phyloP scores from a whole-genome alignment of 2,329 filamentous ascomycete species.

The Microsporum canis region DNA sequence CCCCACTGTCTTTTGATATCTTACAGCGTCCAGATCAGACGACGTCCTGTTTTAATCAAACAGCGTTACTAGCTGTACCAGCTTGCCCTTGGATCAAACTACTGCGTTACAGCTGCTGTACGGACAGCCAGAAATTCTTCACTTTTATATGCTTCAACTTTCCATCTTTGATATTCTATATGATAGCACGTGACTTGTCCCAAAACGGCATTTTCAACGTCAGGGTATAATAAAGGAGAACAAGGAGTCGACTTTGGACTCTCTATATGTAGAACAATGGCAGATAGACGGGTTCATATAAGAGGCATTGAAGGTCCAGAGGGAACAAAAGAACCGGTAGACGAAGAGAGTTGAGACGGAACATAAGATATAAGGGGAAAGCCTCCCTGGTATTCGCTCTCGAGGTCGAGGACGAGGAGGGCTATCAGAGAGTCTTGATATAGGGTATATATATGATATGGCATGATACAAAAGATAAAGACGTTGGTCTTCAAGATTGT shows the following conservation, averaged over 20 bases:
- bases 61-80: background rate
- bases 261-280: background rate
- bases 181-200: background rate
- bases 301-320: background rate
- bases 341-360: background rate
- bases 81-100: background rate
- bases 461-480: too few species aligned
- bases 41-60: constrained; percentile 4
- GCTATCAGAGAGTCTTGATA: too few species aligned
- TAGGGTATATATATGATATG: too few species aligned
- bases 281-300: background rate
- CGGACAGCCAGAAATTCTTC: background rate
- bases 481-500: too few species aligned
- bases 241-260: background rate
- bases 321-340: background rate
- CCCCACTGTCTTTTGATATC: background rate
- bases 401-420: too few species aligned
- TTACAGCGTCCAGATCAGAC: background rate
- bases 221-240: background rate
- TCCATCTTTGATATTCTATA: background rate
- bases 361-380: background rate
- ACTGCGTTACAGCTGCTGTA: background rate
- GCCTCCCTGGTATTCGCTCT: too few species aligned
- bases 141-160: background rate
- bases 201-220: constrained; percentile 4